Conservation (phyloP, 495 filamentous ascomycete species). For the Articulospora tetracladia region DNA sequence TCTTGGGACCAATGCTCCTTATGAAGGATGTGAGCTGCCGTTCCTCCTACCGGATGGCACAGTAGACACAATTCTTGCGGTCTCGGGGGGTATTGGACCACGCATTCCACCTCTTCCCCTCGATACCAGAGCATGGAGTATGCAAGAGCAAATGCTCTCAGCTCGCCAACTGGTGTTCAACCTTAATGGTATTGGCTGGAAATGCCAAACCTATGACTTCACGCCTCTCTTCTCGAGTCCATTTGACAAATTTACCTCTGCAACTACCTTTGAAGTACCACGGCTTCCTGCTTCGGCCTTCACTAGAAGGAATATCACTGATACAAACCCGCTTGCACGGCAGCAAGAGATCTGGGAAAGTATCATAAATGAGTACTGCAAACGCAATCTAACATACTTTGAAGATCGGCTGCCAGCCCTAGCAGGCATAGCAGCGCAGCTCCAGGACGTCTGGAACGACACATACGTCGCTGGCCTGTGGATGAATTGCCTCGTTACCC, state of each 20-base stretch:
- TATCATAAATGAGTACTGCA: neutral
- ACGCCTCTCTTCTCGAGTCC: neutral
- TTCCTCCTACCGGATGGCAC: neutral
- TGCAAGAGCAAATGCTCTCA: slow-evolving; percentile 19
- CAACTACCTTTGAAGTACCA: neutral
- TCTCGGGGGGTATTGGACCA: neutral
- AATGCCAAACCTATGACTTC: neutral
- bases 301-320: too few relatives aligned
- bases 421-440: slow-evolving; percentile 1
- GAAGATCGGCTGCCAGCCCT: slow-evolving; percentile 2
- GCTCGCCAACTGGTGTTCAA: neutral
- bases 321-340: neutral
- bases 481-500: neutral
- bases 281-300: neutral
- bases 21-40: neutral
- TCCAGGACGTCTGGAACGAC: neutral
- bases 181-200: neutral
- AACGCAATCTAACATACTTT: neutral
- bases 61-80: neutral
- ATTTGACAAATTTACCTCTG: neutral
- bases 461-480: slow-evolving; percentile 7
- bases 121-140: slow-evolving; percentile 12
- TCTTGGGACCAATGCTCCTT: neutral
- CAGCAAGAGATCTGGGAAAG: neutral
- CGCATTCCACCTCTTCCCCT: neutral